A percentile compares a stretch with the other conserved stretches of the same genome.
Evolutionary conservation across 768 basidiomycete genomes (phyloP).

Genomic region (Mycena rebaudengoi): DNA sequence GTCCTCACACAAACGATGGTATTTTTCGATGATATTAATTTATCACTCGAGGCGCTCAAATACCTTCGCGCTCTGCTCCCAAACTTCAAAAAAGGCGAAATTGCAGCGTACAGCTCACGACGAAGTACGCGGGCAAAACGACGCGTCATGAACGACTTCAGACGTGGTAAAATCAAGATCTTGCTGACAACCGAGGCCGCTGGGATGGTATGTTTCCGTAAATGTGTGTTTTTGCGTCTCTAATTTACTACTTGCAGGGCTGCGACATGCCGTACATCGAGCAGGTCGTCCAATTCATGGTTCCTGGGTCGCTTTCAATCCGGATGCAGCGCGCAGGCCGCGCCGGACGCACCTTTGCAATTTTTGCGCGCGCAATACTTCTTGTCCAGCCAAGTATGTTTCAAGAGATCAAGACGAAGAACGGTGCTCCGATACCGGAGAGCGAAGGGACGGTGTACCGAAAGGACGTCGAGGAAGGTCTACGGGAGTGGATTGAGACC

Average conservation of each 20-base stretch:
- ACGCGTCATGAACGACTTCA: conserved; percentile 31
- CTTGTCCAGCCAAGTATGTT: conserved; percentile 23
- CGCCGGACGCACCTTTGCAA: conserved; percentile 10
- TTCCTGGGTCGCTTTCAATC: too few species aligned
- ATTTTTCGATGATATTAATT: too few species aligned
- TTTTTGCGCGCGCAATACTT: conserved; percentile 17
- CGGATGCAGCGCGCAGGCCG: too few species aligned
- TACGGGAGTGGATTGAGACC: conserved; percentile 35
- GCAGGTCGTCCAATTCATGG: too few species aligned
- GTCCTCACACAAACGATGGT: too few species aligned
- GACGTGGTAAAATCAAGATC: conserved; percentile 32
- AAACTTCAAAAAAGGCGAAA: too few species aligned
- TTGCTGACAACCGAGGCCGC: conserved; percentile 39
- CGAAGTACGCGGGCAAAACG: too few species aligned
- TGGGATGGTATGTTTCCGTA: conserved; percentile 37
- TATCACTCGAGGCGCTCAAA: too few species aligned
- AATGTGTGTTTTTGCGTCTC: neutral
- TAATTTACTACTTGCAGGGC: conserved; percentile 28
- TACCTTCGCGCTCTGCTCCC: too few species aligned
- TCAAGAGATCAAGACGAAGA: conserved; percentile 13
- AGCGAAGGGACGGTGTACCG: too few species aligned
- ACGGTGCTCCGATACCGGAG: neutral
- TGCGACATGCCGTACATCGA: conserved; percentile 41
- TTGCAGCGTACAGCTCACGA: too few species aligned
- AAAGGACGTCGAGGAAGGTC: too few species aligned